Conservation (phyloP, 2,329 filamentous ascomycete species). For the Zopfia rhizophila region DNA sequence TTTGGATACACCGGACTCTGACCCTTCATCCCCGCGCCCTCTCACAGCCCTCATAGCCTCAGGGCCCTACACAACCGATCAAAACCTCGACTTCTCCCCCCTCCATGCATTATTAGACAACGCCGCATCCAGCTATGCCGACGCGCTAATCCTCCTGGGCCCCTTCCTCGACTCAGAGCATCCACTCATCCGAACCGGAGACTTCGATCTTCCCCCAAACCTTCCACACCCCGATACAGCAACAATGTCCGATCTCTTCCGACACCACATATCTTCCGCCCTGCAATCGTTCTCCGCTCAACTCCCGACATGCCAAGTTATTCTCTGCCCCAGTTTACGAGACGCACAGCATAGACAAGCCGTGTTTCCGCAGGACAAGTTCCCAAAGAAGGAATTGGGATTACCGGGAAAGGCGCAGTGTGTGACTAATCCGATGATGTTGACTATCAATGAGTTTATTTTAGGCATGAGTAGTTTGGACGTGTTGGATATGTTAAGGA, state of each 20-base stretch:
- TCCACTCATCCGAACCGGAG: constrained; percentile 76
- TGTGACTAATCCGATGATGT: constrained; percentile 89
- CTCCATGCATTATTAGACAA: constrained; percentile 82
- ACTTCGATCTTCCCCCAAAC: constrained; percentile 55
- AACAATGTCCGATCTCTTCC: constrained; percentile 85
- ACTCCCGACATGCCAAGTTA: constrained; percentile 82
- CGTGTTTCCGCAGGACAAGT: constrained; percentile 83
- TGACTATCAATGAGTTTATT: constrained; percentile 87
- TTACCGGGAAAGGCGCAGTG: constrained; percentile 74
- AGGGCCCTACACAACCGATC: constrained; percentile 91
- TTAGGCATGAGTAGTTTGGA: constrained; percentile 87
- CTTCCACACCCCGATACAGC: constrained; percentile 71
- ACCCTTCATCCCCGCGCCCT: constrained; percentile 66
- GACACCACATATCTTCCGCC: constrained; percentile 77
- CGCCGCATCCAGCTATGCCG: constrained; percentile 78
- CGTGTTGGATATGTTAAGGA: constrained; percentile 81
- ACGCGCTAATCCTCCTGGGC: constrained; percentile 81
- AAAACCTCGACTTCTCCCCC: constrained; percentile 90
- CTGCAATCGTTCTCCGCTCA: constrained; percentile 75
- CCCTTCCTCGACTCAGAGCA: constrained; percentile 95
- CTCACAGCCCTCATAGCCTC: constrained; percentile 81
- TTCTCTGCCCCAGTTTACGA: constrained; percentile 84
- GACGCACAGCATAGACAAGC: constrained; percentile 85
- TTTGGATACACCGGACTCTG: constrained; percentile 67
- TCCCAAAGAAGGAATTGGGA: constrained; percentile 76